These are phyloP conservation scores for Fusarium musae DNA, from an alignment of 2,329 filamentous ascomycete genomes.

Conservation along the genomic window DNA sequence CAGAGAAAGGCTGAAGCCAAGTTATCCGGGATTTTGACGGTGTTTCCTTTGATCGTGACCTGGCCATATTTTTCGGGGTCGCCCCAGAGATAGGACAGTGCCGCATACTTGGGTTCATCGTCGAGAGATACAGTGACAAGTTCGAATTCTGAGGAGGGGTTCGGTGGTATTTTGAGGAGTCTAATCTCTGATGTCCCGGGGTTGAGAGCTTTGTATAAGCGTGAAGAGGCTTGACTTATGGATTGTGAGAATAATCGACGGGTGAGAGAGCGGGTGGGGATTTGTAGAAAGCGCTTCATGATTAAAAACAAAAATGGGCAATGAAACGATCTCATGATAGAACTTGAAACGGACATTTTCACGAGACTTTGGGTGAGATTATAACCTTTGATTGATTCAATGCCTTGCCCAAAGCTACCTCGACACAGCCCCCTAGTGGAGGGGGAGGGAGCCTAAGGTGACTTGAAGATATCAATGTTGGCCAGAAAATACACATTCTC, in stretches of 20 bases:
- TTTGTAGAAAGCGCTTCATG: not conserved
- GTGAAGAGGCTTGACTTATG: not conserved
- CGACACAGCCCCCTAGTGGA: not conserved
- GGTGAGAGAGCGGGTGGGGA: not conserved
- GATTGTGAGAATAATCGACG: not conserved
- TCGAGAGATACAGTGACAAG: slow-evolving; percentile 1
- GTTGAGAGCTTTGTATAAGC: slow-evolving; percentile 10
- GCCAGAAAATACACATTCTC: not conserved
- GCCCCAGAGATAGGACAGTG: slow-evolving; percentile 14
- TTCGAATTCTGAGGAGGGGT: not conserved
- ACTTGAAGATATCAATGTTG: not conserved
- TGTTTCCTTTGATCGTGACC: not conserved
- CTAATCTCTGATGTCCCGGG: not conserved
- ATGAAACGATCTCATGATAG: not conserved
- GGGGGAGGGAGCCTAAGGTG: not conserved
- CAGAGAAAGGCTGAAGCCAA: slow-evolving; percentile 6
- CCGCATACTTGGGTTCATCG: slow-evolving; percentile 9
- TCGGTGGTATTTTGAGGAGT: not conserved
- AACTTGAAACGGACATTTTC: not conserved
- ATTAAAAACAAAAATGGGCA: not conserved
- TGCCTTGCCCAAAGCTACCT: not conserved
- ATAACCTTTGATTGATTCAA: not conserved
- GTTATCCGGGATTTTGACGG: slow-evolving; percentile 5
- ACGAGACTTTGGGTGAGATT: not conserved
- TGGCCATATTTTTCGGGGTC: not conserved